Evolutionary conservation across 176 grass and related monocot species (phyloP).

Genomic region (Tuctoria greenei): DNA sequence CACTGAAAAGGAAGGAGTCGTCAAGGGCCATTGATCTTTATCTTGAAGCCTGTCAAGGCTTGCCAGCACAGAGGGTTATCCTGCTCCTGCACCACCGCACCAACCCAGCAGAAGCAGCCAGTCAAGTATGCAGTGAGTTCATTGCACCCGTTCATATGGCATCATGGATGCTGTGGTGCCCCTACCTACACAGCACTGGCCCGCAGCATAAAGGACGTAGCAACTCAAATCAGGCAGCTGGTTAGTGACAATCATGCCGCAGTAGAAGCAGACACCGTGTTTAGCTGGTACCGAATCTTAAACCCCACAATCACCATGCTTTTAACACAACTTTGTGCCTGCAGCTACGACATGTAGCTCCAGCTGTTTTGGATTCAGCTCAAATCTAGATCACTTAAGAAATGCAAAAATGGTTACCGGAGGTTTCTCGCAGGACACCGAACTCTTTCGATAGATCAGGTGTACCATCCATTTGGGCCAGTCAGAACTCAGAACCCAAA

Average conservation of each 20-base stretch:
- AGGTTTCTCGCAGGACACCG: background rate
- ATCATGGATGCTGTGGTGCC: constrained; percentile 7
- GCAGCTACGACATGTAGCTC: constrained; percentile 21
- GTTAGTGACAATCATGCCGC: constrained; percentile 9
- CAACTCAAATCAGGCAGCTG: constrained; percentile 15
- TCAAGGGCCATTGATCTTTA: constrained; percentile 19
- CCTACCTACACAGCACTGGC: constrained; percentile 21
- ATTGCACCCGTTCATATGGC: constrained; percentile 11
- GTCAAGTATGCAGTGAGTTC: constrained; percentile 13
- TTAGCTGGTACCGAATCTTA: constrained; percentile 35
- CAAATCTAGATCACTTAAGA: constrained; percentile 30
- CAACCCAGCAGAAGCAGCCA: constrained; percentile 25
- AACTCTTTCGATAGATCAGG: background rate
- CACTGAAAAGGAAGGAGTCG: constrained; percentile 6
- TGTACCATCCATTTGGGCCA: background rate
- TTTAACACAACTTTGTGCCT: constrained; percentile 25
- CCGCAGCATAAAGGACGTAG: constrained; percentile 23
- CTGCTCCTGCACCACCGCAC: background rate
- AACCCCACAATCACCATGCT: background rate
- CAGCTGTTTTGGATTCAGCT: constrained; percentile 13
- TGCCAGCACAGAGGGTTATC: constrained; percentile 29
- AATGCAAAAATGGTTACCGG: background rate
- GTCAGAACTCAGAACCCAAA: background rate
- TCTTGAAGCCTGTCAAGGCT: constrained; percentile 17
- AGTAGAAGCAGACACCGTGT: constrained; percentile 17